Evolutionary conservation across 1,139 yeast genomes (phyloP).

Genomic region (Debaryomyces sp.): DNA sequence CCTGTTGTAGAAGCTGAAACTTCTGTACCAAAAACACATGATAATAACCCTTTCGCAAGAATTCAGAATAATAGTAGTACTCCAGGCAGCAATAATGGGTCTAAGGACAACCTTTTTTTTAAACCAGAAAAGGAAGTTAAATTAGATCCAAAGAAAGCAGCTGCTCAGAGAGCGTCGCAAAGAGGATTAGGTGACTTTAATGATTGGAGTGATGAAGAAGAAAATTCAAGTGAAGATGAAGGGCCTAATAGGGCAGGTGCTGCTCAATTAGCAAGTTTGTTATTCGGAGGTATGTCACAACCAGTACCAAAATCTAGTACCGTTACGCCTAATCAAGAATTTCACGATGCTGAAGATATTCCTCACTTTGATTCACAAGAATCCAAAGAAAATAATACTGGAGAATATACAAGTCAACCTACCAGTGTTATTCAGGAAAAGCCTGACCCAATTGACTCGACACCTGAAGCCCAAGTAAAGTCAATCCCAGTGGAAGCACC

Average conservation of each 20-base stretch:
- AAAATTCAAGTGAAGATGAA: constrained; percentile 52
- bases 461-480: constrained; percentile 16
- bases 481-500: constrained; percentile 20
- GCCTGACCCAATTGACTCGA: not conserved
- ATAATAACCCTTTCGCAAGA: constrained; percentile 45
- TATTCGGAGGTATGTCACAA: constrained; percentile 64
- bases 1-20: not conserved
- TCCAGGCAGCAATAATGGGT: constrained; percentile 27
- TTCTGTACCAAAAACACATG: constrained; percentile 23
- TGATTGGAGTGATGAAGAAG: constrained; percentile 68
- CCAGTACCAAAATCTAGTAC: constrained; percentile 31
- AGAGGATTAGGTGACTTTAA: constrained; percentile 54
- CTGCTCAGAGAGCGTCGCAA: constrained; percentile 66
- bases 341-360: constrained; percentile 18
- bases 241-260: constrained; percentile 57
- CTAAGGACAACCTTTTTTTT: constrained; percentile 46
- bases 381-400: not conserved
- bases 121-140: constrained; percentile 35
- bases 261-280: constrained; percentile 61
- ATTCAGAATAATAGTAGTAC: constrained; percentile 15
- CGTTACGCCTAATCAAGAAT: constrained; percentile 4
- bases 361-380: constrained; percentile 25
- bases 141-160: constrained; percentile 58
- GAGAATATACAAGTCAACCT: not conserved
- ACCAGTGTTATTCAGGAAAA: not conserved